Evolutionary conservation across 2,329 filamentous ascomycete genomes (phyloP).

Genomic region (Apiospora hydei): DNA sequence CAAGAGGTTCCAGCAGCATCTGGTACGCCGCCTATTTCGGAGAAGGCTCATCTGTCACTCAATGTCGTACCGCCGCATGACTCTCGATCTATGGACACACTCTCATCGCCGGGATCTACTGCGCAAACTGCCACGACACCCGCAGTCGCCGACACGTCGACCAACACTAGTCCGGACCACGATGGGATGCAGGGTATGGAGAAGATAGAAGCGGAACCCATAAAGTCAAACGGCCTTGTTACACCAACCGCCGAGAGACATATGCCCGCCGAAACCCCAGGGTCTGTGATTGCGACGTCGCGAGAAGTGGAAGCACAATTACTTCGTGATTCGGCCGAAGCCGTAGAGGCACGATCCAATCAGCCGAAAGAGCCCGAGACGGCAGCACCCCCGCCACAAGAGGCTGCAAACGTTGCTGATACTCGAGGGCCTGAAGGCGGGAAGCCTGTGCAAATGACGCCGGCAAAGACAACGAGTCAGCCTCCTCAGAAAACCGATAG

Average conservation of each 20-base stretch:
- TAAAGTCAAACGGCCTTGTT: slow-evolving; percentile 6
- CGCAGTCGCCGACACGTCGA: slow-evolving; percentile 70
- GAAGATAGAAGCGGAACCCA: slow-evolving; percentile 44
- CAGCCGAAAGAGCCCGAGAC: background rate
- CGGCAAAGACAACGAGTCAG: background rate
- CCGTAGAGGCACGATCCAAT: slow-evolving; percentile 12
- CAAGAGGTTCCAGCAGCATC: background rate
- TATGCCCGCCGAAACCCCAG: slow-evolving; percentile 28
- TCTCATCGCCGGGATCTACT: slow-evolving; percentile 70
- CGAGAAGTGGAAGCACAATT: slow-evolving; percentile 29
- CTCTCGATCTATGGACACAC: slow-evolving; percentile 49
- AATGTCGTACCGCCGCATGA: slow-evolving; percentile 38
- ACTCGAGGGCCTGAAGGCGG: background rate
- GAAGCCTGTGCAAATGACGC: background rate
- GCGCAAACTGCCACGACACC: slow-evolving; percentile 78
- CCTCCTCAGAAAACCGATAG: background rate
- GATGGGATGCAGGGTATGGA: slow-evolving; percentile 66
- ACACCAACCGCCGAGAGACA: slow-evolving; percentile 23
- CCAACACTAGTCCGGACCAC: slow-evolving; percentile 77
- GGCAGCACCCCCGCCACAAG: background rate
- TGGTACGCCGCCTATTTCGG: background rate
- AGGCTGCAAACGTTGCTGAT: background rate
- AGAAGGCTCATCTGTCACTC: slow-evolving; percentile 16
- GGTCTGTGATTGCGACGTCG: slow-evolving; percentile 19
- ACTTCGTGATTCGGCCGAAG: slow-evolving; percentile 26